Conservation (phyloP, 2,329 filamentous ascomycete species). For the Trichoderma koningii region DNA sequence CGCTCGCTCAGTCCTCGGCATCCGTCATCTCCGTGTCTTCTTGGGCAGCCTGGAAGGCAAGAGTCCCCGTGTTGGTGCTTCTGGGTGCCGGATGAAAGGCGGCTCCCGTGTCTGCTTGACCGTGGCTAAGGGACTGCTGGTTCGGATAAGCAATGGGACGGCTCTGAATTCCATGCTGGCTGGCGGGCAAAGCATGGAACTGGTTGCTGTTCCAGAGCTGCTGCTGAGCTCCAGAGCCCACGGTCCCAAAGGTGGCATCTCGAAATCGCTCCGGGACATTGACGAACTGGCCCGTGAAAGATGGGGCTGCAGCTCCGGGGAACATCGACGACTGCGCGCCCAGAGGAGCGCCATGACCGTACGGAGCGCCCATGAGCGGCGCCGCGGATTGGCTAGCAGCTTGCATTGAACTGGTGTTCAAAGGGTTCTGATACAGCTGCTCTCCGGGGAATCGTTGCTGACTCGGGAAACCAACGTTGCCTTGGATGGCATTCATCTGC, state of each 20-base stretch:
- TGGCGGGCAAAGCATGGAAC: conserved; percentile 13
- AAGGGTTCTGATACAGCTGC: conserved; percentile 24
- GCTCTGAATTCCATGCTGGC: conserved; percentile 7
- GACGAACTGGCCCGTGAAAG: background rate
- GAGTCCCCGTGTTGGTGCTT: background rate
- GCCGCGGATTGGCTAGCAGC: background rate
- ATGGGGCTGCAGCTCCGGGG: background rate
- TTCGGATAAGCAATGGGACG: background rate
- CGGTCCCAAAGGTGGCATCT: background rate
- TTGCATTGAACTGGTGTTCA: conserved; percentile 12
- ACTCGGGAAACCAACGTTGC: background rate
- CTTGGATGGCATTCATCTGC: conserved; percentile 3
- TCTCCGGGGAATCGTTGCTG: background rate
- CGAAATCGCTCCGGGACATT: background rate
- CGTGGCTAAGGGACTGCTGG: background rate
- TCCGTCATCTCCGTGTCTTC: conserved; percentile 15
- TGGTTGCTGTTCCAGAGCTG: background rate
- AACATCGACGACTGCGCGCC: background rate
- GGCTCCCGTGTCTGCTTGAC: background rate
- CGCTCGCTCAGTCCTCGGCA: background rate
- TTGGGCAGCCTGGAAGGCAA: background rate
- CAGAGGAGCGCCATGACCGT: background rate
- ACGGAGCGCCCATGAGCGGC: background rate
- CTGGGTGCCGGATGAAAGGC: background rate
- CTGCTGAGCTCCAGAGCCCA: background rate